phyloP scores from a whole-genome alignment of 257 asterid genomes.

The Forsythia viridissima region DNA sequence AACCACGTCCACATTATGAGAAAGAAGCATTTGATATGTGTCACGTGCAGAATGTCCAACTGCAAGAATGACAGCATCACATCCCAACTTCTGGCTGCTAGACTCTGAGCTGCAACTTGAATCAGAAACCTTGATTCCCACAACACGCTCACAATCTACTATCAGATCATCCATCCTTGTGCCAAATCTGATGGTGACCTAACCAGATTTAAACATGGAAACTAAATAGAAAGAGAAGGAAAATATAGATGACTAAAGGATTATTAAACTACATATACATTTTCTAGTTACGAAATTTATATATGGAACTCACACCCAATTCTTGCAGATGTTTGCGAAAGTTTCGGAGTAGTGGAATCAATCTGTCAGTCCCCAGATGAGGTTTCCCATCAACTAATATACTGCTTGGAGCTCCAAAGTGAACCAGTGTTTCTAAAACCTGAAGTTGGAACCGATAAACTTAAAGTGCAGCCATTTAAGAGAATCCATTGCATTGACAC shows the following conservation, averaged over 20 bases:
- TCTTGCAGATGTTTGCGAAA: slow-evolving; percentile 73
- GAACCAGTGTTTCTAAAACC: slow-evolving; percentile 86
- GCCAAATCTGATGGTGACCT: slow-evolving; percentile 83
- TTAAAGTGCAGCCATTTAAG: neutral
- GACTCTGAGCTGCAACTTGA: slow-evolving; percentile 38
- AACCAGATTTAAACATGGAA: slow-evolving; percentile 29
- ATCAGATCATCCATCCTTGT: slow-evolving; percentile 87
- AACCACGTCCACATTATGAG: slow-evolving; percentile 69
- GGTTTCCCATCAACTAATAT: slow-evolving; percentile 94
- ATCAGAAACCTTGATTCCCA: slow-evolving; percentile 77
- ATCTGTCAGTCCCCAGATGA: slow-evolving; percentile 93
- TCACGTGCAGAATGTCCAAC: slow-evolving; percentile 99
- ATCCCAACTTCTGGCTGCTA: slow-evolving; percentile 47
- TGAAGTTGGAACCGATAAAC: slow-evolving; percentile 34
- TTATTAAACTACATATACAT: slow-evolving; percentile 9
- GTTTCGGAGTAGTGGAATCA: slow-evolving; percentile 77
- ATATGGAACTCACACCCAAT: slow-evolving; percentile 73
- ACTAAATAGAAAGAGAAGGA: slow-evolving; percentile 8
- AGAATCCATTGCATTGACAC: neutral
- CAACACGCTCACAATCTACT: slow-evolving; percentile 58
- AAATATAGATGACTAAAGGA: slow-evolving; percentile 9
- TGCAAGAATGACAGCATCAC: slow-evolving; percentile 91
- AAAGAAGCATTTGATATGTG: slow-evolving; percentile 82
- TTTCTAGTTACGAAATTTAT: slow-evolving; percentile 18
- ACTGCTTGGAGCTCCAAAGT: slow-evolving; percentile 88